These are phyloP conservation scores for Pseudogymnoascus sp. DNA, from an alignment of 2,329 filamentous ascomycete species.

Conservation along the genomic window DNA sequence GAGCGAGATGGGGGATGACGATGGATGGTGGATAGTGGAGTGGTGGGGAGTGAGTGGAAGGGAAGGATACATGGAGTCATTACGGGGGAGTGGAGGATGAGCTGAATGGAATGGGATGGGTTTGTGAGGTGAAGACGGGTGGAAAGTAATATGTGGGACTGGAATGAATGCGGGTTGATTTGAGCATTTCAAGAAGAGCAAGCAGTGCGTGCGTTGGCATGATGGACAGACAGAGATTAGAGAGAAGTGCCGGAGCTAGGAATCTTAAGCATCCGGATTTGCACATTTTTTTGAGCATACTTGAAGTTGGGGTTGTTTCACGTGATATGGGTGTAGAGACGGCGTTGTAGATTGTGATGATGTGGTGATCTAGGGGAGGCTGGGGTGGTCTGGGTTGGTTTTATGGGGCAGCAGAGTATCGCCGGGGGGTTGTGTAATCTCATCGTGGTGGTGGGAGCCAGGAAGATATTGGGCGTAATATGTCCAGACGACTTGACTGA, in stretches of 20 bases:
- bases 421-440: not conserved
- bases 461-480: not conserved
- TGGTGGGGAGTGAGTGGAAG: not conserved
- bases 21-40: not conserved
- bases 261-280: conserved; percentile 6
- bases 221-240: not conserved
- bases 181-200: not conserved
- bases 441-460: not conserved
- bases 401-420: not conserved
- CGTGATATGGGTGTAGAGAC: not conserved
- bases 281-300: not conserved
- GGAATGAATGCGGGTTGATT: not conserved
- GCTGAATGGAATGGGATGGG: not conserved
- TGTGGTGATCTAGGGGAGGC: not conserved
- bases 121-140: not conserved
- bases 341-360: not conserved
- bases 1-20: not conserved
- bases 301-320: not conserved
- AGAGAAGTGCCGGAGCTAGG: not conserved
- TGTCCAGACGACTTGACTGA: too few species aligned
- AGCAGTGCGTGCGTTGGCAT: not conserved
- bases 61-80: not conserved
- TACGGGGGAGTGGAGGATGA: not conserved
- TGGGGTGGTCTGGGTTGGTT: too few species aligned
- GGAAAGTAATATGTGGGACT: not conserved